Base-by-base conservation (phyloP, 257 asterid species). In the Orobanche coerulescens region DNA sequence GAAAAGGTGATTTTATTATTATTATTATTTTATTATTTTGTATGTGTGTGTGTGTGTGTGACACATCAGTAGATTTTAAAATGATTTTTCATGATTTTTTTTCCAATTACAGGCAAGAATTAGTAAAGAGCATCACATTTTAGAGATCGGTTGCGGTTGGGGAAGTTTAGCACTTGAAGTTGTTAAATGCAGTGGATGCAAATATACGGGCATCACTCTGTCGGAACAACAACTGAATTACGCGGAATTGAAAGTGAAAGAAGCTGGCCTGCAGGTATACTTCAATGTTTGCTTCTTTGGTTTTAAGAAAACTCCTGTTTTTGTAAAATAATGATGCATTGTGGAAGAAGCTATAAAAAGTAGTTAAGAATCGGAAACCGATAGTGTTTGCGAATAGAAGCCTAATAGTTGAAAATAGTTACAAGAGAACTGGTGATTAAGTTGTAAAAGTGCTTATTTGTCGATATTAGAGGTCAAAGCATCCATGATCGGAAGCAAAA, bases 91-190 rank as follows among this genome's bases (percentile, higher is more conserved):
- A 18, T 9, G 0, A 1, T 47, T 16, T 5, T 15, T 16, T 39
- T 9, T 33, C 40, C 56, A 13, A 58, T 52, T 68, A 9, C 68
- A 84, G 94, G 89, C 87, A 22, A 76, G 53, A 65, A 70, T 84
- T 9, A 47, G 65, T 6, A 70, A 78, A 64, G 77, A 80, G 37
- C 87, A 85, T 72, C 83, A 82, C 65, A 49, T 85, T 46, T 72
- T 85, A 34, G 90, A 85, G 71, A 78, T 85, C 4, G 90, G 94
- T 47, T 78, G 78, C 52, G 90, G 94, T 23, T 82, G 90, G 94
- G 90, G 90, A 66, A 74, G 79, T 65, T 75, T 82, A 7, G 94
- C 87, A 10, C 59, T 85, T 13, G 94, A 85, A 73, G 69, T 55
- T 64, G 94, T 85, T 0, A 75, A 73, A 68, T 59, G 60, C 55